Percentiles rank a stretch among this genome's conserved stretches.
Conservation (phyloP, 768 basidiomycete genomes). For the Cystofilobasidium bisporidii region DNA sequence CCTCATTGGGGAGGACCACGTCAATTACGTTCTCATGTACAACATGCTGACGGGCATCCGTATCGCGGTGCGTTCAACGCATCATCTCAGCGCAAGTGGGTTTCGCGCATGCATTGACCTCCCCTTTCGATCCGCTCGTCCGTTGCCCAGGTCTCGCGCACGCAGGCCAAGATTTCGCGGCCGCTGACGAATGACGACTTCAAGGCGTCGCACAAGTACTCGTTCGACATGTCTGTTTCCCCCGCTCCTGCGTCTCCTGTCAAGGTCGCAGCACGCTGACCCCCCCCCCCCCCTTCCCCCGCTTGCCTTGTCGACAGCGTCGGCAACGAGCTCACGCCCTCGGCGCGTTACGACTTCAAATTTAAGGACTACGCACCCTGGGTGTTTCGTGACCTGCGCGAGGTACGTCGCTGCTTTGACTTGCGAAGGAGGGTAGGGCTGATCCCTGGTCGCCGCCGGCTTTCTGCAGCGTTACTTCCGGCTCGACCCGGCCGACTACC, state of each 20-base stretch:
- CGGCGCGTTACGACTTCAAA: slow-evolving; percentile 92
- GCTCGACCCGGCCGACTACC: slow-evolving; percentile 93
- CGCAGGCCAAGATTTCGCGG: slow-evolving; percentile 88
- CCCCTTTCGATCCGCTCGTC: not conserved
- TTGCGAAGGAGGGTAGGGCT: too few species aligned
- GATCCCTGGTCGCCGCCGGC: too few species aligned
- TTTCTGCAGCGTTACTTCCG: slow-evolving; percentile 70
- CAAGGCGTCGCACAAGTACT: slow-evolving; percentile 79
- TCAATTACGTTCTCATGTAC: slow-evolving; percentile 98
- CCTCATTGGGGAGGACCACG: slow-evolving; percentile 94
- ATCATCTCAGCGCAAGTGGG: too few species aligned
- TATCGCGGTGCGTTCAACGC: slow-evolving; percentile 57
- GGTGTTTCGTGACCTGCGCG: slow-evolving; percentile 91
- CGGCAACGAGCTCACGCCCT: slow-evolving; percentile 95
- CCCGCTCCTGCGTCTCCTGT: too few species aligned
- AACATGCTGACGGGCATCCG: slow-evolving; percentile 99
- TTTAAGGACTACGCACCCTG: slow-evolving; percentile 99
- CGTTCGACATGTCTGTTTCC: slow-evolving; percentile 79
- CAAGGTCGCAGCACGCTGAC: too few species aligned
- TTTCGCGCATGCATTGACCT: too few species aligned
- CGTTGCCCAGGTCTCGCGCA: slow-evolving; percentile 69
- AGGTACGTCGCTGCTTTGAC: slow-evolving; percentile 40
- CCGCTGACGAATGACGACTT: slow-evolving; percentile 80
- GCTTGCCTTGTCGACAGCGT: too few species aligned
- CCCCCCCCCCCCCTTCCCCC: not conserved